Conservation (phyloP, 2,329 filamentous ascomycete species). For the Epicoccum sorghinum region DNA sequence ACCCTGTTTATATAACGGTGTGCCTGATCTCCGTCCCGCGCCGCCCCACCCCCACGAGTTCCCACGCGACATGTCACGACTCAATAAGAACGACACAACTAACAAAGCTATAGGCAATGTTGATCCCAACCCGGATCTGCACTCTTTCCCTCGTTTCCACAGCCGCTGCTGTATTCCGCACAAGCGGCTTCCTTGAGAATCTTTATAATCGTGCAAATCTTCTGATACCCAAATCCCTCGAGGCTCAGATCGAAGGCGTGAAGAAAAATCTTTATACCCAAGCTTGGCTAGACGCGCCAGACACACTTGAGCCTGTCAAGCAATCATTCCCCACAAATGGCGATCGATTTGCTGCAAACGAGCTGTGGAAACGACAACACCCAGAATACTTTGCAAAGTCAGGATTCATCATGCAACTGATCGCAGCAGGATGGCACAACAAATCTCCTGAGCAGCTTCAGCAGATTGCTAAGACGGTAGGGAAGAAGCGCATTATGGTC, state of each 20-base stretch:
- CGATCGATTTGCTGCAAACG: constrained; percentile 81
- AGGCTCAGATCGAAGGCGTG: constrained; percentile 68
- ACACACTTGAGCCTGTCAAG: constrained; percentile 54
- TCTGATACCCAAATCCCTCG: constrained; percentile 72
- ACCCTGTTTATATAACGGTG: constrained; percentile 31
- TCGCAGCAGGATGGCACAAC: constrained; percentile 80
- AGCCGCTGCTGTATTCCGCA: constrained; percentile 55
- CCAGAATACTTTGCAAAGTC: constrained; percentile 64
- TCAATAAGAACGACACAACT: neutral
- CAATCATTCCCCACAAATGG: constrained; percentile 73
- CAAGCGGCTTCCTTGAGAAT: constrained; percentile 64
- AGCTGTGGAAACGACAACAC: constrained; percentile 73
- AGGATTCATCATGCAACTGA: constrained; percentile 77
- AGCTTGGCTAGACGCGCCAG: constrained; percentile 67
- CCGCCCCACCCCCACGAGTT: constrained; percentile 26
- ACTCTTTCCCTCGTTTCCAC: constrained; percentile 59
- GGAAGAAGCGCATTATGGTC: constrained; percentile 75
- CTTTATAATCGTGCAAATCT: constrained; percentile 63
- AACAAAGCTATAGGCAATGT: constrained; percentile 39
- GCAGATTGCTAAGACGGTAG: constrained; percentile 70
- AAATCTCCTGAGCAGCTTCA: constrained; percentile 72
- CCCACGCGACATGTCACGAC: neutral
- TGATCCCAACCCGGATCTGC: constrained; percentile 56
- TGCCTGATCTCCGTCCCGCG: constrained; percentile 22
- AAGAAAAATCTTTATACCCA: constrained; percentile 70